Evolutionary conservation across 2,329 filamentous ascomycete genomes (phyloP), one percentile per base, ranked within the genome.

Genomic region (Mollisia scopiformis): DNA sequence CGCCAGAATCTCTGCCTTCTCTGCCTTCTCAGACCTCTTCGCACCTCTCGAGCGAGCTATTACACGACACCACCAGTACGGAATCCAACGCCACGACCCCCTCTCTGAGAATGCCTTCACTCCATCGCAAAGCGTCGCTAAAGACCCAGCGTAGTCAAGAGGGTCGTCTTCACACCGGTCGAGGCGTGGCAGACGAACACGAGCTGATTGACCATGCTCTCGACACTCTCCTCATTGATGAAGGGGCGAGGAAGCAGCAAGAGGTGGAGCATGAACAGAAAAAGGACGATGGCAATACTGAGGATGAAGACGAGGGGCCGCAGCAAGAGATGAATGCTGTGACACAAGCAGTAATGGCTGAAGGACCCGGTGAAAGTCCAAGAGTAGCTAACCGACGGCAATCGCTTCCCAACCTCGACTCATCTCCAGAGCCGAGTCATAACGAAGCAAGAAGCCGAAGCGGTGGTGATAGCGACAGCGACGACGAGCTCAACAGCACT

Each of bases 31-130:
- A n/a, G n/a, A n/a, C 52, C 19, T 10, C 21, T 62, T 62, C 59
- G 14, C 28, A 35, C 33, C 7, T 37, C 50, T 66, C 58, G 49
- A 64, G 60, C 62, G 55, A 67, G 58, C 62, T 39, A 65, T 64
- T 65, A 23, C 35, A 63, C 54, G 56, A 65, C 47, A 31, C 19
- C 60, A 65, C 61, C 41, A 62, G 53, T 64, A 43, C 47, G 41
- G 55, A 35, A 51, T 68, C 62, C 53, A 50, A 63, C 61, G 53
- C 63, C 47, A 59, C 60, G 31, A 60, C 51, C 57, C 57, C 52
- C 64, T 39, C 11, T 16, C 57, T 43, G 25, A 58, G 55, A 55
- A 46, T 55, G 55, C 58, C 52, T 59, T 41, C 39, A 59, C 61
- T 33, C 13, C 13, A 53, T 51, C 30, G 11, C 21, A 58, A 27